phyloP scores from a whole-genome alignment of 202 grass and related monocot genomes.

The Setaria italica region DNA sequence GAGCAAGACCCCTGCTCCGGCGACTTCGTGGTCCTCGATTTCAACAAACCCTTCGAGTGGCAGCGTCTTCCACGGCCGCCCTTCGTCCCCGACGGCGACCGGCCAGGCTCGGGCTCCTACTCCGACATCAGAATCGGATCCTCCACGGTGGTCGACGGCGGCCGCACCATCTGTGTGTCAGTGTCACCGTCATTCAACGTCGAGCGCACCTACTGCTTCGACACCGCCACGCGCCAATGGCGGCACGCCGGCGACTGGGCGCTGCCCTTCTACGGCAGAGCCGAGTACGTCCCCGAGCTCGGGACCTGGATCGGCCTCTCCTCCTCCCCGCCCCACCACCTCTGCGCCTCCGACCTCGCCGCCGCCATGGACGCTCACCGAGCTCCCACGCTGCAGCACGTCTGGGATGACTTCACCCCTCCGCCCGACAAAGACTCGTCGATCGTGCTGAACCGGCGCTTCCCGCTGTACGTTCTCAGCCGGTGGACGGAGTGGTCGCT shows the following conservation, averaged over 20 bases:
- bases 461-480: no score
- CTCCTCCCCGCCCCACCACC: background rate
- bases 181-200: no score
- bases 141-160: background rate
- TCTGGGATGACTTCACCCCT: background rate
- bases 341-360: background rate
- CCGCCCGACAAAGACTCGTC: background rate
- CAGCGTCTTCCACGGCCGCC: background rate
- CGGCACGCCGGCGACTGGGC: background rate
- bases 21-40: background rate
- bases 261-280: background rate
- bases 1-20: background rate
- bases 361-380: background rate
- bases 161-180: background rate
- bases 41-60: background rate
- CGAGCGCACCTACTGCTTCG: background rate
- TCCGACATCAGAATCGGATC: background rate
- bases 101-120: accelerated
- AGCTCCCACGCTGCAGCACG: background rate
- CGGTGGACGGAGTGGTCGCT: background rate
- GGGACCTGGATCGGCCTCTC: background rate
- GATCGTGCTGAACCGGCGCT: background rate
- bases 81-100: background rate
- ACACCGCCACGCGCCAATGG: background rate
- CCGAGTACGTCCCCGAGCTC: background rate